These are phyloP conservation scores for Amanita inopinata DNA, from an alignment of 768 basidiomycete species.

Conservation along the genomic window DNA sequence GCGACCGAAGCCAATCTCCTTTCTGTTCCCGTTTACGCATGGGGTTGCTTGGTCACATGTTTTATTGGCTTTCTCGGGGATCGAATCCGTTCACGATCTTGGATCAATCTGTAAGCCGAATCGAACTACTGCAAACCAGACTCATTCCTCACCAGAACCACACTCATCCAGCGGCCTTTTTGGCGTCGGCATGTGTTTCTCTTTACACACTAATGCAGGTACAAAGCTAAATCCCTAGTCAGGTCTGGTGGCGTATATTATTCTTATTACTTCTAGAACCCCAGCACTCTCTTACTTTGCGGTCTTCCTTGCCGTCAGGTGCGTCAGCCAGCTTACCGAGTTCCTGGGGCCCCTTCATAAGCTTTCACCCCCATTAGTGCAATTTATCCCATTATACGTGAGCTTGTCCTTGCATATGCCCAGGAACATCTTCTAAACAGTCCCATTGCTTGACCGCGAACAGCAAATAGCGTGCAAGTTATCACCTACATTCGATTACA, in stretches of 20 bases:
- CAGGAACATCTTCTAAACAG: background rate
- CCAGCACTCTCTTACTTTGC: slow-evolving; percentile 67
- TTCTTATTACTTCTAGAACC: slow-evolving; percentile 48
- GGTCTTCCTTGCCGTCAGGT: slow-evolving; percentile 62
- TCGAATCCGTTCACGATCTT: slow-evolving; percentile 41
- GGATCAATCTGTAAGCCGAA: slow-evolving; percentile 50
- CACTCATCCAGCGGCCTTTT: slow-evolving; percentile 16
- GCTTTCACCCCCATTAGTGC: slow-evolving; percentile 21
- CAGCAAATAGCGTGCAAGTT: slow-evolving; percentile 43
- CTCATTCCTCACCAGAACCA: background rate
- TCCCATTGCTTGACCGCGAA: background rate
- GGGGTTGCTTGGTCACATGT: slow-evolving; percentile 61
- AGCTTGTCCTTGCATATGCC: slow-evolving; percentile 15
- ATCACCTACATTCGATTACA: slow-evolving; percentile 1
- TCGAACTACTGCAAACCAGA: background rate
- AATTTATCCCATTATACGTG: slow-evolving; percentile 44
- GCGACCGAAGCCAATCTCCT: slow-evolving; percentile 65
- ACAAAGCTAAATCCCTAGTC: background rate
- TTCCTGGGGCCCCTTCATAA: background rate
- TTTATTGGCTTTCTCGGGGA: slow-evolving; percentile 55
- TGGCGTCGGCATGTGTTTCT: slow-evolving; percentile 15
- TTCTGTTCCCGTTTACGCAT: slow-evolving; percentile 69
- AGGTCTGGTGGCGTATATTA: slow-evolving; percentile 55
- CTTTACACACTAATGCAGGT: background rate
- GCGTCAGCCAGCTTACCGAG: slow-evolving; percentile 21